Conservation (phyloP, 108 stramenopile species). For the Skeletonema menzelii region DNA sequence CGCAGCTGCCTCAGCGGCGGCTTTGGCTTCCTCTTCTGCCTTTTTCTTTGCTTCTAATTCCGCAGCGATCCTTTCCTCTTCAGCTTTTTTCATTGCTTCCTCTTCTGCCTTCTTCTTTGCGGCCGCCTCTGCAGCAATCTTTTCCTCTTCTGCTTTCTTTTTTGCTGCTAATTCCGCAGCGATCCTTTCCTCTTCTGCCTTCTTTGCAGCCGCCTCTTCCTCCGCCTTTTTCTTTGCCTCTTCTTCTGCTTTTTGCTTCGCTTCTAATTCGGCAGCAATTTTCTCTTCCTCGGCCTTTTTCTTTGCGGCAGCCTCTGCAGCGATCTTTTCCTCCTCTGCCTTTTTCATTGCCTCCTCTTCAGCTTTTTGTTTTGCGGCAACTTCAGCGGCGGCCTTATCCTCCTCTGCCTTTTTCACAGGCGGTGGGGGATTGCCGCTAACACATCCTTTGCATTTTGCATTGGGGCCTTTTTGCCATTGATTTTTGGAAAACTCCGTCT, state of each 20-base stretch:
- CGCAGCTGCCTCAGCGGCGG: too few species aligned
- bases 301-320: not conserved
- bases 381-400: too few species aligned
- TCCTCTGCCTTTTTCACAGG: too few species aligned
- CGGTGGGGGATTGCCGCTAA: not conserved
- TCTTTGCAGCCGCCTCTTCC: not conserved
- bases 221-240: not conserved
- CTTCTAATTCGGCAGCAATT: not conserved
- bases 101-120: too few species aligned
- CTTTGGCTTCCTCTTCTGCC: not conserved
- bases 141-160: too few species aligned
- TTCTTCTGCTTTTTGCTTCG: too few species aligned
- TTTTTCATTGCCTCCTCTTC: too few species aligned
- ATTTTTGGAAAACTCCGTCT: not conserved
- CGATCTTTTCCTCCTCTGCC: not conserved
- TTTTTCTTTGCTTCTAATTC: not conserved
- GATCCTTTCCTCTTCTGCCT: not conserved
- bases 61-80: not conserved
- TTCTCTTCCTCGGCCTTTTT: not conserved
- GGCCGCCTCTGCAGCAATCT: too few species aligned
- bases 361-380: too few species aligned
- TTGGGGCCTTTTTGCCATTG: not conserved
- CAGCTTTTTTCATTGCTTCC: too few species aligned
- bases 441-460: slow-evolving; percentile 1
- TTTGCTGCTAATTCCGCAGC: not conserved